Evolutionary conservation across 345 rosid genomes (phyloP).

Genomic region (Citrus sinensis): DNA sequence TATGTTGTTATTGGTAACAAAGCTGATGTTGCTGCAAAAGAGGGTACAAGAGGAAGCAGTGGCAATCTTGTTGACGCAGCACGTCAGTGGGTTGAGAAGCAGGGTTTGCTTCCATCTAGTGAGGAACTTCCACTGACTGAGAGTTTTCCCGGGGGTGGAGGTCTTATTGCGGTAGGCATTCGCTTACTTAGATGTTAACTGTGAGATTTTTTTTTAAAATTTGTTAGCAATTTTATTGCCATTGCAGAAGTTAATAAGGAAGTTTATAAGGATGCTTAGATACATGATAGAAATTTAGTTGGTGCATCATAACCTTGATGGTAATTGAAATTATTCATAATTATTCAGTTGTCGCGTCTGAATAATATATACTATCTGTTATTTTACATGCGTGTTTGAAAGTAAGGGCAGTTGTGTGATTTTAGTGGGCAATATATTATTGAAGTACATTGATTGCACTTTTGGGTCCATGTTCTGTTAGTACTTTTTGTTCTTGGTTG

Average conservation of each 20-base stretch:
- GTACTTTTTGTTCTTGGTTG: not conserved
- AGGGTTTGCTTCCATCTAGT: conserved; percentile 88
- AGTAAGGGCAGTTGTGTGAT: not conserved
- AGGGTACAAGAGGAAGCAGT: conserved; percentile 91
- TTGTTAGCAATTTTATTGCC: no score
- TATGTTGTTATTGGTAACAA: conserved; percentile 91
- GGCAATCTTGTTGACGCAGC: conserved; percentile 98
- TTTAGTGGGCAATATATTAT: not conserved
- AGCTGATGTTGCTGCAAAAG: conserved; percentile 90
- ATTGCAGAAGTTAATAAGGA: not conserved
- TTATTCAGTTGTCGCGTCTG: not conserved
- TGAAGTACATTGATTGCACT: not conserved
- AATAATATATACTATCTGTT: not conserved
- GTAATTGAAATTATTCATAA: not conserved
- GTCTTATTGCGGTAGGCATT: conserved; percentile 72
- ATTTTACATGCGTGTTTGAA: not conserved
- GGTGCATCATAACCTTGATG: not conserved
- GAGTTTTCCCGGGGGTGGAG: conserved; percentile 87
- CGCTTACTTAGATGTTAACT: not conserved
- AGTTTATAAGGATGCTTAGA: not conserved
- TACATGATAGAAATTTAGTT: not conserved
- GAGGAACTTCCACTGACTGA: conserved; percentile 96
- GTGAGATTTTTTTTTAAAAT: not conserved
- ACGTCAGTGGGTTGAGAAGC: conserved; percentile 99
- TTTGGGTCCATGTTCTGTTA: not conserved